A percentile compares a stretch with the other conserved stretches of the same genome.
Evolutionary conservation across 73 alveolate genomes (phyloP).

Genomic region (Paramecium tetraurelia): DNA sequence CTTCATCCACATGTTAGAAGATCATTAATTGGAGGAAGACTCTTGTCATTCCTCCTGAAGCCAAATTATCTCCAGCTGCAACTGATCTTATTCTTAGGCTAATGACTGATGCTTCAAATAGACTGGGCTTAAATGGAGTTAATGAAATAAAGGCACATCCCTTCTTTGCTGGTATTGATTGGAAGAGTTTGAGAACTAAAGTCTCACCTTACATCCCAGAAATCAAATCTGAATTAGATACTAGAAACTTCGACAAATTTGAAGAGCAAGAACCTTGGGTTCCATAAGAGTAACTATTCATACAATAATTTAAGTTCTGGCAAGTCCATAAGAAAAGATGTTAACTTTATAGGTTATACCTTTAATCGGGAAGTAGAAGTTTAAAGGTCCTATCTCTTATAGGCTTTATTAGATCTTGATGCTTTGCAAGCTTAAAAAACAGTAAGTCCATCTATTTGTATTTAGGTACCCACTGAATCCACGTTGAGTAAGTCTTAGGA

Average conservation of each 20-base stretch:
- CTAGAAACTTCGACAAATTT: conserved; percentile 86
- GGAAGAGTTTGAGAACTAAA: conserved; percentile 80
- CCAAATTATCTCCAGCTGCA: conserved; percentile 81
- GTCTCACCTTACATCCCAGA: conserved; percentile 86
- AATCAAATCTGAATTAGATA: conserved; percentile 69
- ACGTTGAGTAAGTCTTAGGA: neutral
- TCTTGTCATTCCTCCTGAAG: conserved; percentile 80
- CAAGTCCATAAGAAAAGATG: conserved; percentile 55
- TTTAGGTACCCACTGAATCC: neutral
- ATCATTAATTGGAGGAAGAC: conserved; percentile 84
- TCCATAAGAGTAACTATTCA: conserved; percentile 59
- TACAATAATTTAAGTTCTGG: neutral
- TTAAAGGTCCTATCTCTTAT: conserved; percentile 42
- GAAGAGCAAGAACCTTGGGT: conserved; percentile 92
- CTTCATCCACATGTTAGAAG: conserved; percentile 82
- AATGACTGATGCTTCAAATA: conserved; percentile 73
- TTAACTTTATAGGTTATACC: conserved; percentile 66
- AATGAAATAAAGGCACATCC: conserved; percentile 94
- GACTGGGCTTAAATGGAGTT: conserved; percentile 86
- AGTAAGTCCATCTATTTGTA: neutral
- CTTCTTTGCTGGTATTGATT: conserved; percentile 84
- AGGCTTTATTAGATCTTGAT: conserved; percentile 53
- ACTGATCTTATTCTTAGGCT: conserved; percentile 75
- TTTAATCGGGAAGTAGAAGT: conserved; percentile 64
- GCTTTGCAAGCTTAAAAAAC: conserved; percentile 5